These are phyloP conservation scores for Arctium minus DNA, from an alignment of 129 eudicot species.

Conservation along the genomic window DNA sequence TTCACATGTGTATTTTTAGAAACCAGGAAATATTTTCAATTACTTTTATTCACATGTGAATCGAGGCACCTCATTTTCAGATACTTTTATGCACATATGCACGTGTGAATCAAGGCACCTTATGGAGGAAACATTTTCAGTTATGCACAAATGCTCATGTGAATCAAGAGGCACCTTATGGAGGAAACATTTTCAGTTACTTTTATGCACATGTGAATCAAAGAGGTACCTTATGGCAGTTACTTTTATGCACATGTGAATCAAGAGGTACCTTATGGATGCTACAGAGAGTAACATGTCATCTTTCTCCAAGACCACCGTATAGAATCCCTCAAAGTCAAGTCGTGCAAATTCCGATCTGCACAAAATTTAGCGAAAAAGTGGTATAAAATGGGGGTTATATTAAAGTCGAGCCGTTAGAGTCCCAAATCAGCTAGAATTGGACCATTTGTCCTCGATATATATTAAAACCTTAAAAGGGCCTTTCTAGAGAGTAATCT, in stretches of 20 bases:
- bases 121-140: neutral
- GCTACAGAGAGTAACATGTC: conserved; percentile 70
- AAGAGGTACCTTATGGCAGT: too few species aligned
- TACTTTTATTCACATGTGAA: neutral
- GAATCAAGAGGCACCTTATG: conserved; percentile 54
- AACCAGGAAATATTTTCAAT: neutral
- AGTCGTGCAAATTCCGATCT: conserved; percentile 87
- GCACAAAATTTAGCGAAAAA: conserved; percentile 18
- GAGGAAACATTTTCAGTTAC: conserved; percentile 2
- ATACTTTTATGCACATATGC: too few species aligned
- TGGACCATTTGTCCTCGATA: neutral
- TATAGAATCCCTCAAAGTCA: conserved; percentile 70
- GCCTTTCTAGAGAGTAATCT: neutral
- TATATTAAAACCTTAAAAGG: neutral
- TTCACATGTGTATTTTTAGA: neutral
- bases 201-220: too few species aligned
- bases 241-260: neutral
- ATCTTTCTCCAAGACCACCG: conserved; percentile 84
- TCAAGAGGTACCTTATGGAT: conserved; percentile 67
- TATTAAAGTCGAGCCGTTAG: neutral
- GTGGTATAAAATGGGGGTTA: neutral
- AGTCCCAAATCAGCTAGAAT: neutral
- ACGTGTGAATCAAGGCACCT: too few species aligned
- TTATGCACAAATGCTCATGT: neutral
- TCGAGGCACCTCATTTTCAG: conserved; percentile 42